Percentiles rank a stretch among this genome's conserved stretches.
phyloP scores from a whole-genome alignment of 306 rosid species.

The Hylodesmum podocarpum region DNA sequence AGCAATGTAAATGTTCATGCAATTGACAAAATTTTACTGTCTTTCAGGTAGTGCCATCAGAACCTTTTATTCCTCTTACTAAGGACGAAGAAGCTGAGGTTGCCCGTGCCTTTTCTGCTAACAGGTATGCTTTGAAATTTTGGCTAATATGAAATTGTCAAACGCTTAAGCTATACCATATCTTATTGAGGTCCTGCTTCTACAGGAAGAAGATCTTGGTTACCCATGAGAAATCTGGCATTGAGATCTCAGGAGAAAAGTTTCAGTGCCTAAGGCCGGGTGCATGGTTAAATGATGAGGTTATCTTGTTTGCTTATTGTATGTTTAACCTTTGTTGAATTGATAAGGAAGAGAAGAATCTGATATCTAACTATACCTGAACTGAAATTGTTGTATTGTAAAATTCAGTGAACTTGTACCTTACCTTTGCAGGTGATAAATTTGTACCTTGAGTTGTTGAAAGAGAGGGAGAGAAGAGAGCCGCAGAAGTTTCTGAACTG shows the following conservation, averaged over 20 bases:
- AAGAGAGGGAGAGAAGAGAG: conserved; percentile 91
- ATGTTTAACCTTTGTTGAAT: conserved; percentile 15
- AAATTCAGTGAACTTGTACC: conserved; percentile 20
- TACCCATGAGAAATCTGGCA: conserved; percentile 65
- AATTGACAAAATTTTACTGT: background rate
- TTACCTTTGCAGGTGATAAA: conserved; percentile 73
- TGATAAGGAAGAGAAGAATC: background rate
- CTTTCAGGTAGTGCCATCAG: conserved; percentile 54
- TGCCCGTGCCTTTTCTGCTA: conserved; percentile 50
- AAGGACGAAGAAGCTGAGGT: conserved; percentile 62
- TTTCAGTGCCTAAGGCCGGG: conserved; percentile 70
- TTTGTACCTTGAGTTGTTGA: conserved; percentile 85
- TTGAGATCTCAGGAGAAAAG: conserved; percentile 64
- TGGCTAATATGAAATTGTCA: background rate
- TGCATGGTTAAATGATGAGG: conserved; percentile 96
- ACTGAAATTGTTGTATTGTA: background rate
- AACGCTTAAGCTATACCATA: conserved; percentile 21
- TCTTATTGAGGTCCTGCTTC: conserved; percentile 28
- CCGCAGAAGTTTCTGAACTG: conserved; percentile 71
- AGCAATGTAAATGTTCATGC: conserved; percentile 7
- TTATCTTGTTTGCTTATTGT: conserved; percentile 31
- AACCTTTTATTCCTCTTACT: conserved; percentile 70
- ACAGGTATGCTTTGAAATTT: conserved; percentile 52
- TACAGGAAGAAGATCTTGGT: conserved; percentile 76
- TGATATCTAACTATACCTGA: background rate